Percentiles rank a stretch among this genome's conserved stretches.
Conservation (phyloP, 2,329 filamentous ascomycete species). For the Arthrobotrys sphaeroides region DNA sequence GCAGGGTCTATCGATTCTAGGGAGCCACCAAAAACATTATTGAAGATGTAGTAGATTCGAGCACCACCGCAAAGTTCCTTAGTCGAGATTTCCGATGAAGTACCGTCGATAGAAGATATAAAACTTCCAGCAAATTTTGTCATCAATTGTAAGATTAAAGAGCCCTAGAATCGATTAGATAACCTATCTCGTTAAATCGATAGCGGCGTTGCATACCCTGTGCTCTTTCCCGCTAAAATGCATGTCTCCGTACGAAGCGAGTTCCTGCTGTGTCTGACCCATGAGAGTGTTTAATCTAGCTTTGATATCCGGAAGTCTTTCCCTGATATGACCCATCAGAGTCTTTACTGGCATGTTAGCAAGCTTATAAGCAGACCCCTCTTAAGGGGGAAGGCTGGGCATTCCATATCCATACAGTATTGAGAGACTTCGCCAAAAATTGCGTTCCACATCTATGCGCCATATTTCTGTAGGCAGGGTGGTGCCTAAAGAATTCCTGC, state of each 20-base stretch:
- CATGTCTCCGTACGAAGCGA: conserved; percentile 97
- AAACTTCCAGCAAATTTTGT: conserved; percentile 97
- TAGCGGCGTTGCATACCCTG: conserved; percentile 62
- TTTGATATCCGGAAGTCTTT: conserved; percentile 96
- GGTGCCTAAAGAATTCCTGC: conserved; percentile 93
- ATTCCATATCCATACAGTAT: conserved; percentile 65
- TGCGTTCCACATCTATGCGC: conserved; percentile 91
- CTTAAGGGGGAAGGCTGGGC: conserved; percentile 5
- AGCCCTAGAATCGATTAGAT: conserved; percentile 66
- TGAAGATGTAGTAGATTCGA: conserved; percentile 98
- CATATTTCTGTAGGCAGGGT: conserved; percentile 97
- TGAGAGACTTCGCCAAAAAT: conserved; percentile 91
- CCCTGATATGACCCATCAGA: conserved; percentile 94
- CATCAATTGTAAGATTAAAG: conserved; percentile 95
- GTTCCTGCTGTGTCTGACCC: conserved; percentile 99
- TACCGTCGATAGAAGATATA: conserved; percentile 98
- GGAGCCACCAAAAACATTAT: conserved; percentile 96
- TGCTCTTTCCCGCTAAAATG: conserved; percentile 98
- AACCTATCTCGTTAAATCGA: not conserved
- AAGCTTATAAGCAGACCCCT: conserved; percentile 30
- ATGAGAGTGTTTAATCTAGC: conserved; percentile 96
- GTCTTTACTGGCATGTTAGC: conserved; percentile 64
- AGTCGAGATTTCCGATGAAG: conserved; percentile 96
- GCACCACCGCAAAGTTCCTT: conserved; percentile 96
- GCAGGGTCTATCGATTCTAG: conserved; percentile 96